These are phyloP conservation scores for Elsinoe perseae DNA, from an alignment of 2,329 filamentous ascomycete genomes.

Conservation along the genomic window DNA sequence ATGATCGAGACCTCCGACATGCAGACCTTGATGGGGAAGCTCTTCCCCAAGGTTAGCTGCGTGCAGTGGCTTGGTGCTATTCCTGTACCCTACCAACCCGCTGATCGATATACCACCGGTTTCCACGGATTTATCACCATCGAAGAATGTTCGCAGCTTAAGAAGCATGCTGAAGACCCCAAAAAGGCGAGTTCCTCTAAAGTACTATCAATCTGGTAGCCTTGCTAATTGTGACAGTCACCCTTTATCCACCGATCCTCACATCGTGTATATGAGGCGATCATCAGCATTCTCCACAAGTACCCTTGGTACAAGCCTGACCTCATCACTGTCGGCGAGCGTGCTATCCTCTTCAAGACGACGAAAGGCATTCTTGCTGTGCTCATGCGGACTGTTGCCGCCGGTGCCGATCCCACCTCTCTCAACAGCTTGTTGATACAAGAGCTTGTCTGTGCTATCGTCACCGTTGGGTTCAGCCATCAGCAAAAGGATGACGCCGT, in stretches of 20 bases:
- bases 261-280: conserved; percentile 47
- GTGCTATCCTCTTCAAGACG: conserved; percentile 38
- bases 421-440: conserved; percentile 26
- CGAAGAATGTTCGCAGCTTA: conserved; percentile 43
- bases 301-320: conserved; percentile 44
- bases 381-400: conserved; percentile 23
- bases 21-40: conserved; percentile 41
- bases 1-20: conserved; percentile 41
- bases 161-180: conserved; percentile 43
- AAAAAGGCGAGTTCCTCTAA: conserved; percentile 37
- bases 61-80: conserved; percentile 38
- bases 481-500: conserved; percentile 26
- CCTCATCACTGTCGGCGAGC: conserved; percentile 41
- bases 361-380: conserved; percentile 22
- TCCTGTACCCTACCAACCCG: conserved; percentile 28
- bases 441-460: conserved; percentile 27
- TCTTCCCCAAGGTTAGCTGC: conserved; percentile 47
- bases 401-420: conserved; percentile 14
- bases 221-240: conserved; percentile 32
- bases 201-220: too few relatives aligned
- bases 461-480: conserved; percentile 29
- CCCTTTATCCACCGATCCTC: conserved; percentile 43
- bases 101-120: conserved; percentile 40
- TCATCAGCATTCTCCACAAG: conserved; percentile 47
- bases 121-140: conserved; percentile 45